phyloP scores from a whole-genome alignment of 495 filamentous ascomycete species.

The Aspergillus diversus region DNA sequence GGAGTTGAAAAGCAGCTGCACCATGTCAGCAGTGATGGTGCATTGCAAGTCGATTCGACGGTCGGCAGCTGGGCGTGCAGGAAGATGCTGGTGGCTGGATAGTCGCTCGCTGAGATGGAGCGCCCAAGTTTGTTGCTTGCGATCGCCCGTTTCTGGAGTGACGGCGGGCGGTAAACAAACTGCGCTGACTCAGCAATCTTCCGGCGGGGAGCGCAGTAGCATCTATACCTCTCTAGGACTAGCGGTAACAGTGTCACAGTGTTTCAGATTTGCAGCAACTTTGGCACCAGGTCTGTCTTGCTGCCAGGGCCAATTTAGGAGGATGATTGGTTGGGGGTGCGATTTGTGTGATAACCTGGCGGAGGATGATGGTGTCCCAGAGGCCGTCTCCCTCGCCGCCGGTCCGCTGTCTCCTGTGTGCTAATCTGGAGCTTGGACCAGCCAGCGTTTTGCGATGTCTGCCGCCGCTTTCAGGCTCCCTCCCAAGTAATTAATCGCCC shows the following conservation, averaged over 20 bases:
- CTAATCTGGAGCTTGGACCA: neutral
- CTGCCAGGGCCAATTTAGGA: too few species aligned
- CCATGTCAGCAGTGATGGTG: constrained; percentile 18
- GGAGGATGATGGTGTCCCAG: neutral
- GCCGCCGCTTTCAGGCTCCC: neutral
- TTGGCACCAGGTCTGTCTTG: neutral
- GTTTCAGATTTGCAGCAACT: constrained; percentile 8
- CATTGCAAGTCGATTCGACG: constrained; percentile 9
- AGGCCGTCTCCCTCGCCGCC: neutral
- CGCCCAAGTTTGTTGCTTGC: constrained; percentile 7
- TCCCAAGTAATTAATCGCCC: constrained; percentile 16
- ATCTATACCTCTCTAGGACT: constrained; percentile 22
- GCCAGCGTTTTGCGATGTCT: neutral
- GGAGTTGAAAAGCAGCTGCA: constrained; percentile 13
- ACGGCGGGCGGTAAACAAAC: constrained; percentile 47
- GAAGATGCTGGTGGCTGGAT: constrained; percentile 3
- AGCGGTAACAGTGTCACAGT: constrained; percentile 20
- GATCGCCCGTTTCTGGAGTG: constrained; percentile 41
- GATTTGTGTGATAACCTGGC: too few species aligned
- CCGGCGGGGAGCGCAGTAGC: constrained; percentile 6
- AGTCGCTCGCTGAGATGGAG: neutral
- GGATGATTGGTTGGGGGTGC: too few species aligned
- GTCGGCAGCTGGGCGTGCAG: constrained; percentile 6
- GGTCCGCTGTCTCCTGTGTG: neutral
- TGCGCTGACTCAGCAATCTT: constrained; percentile 32